Evolutionary conservation across 805 yeast genomes (phyloP), one percentile per base, ranked within the genome.

Genomic region (Debaryomyces castellii): DNA sequence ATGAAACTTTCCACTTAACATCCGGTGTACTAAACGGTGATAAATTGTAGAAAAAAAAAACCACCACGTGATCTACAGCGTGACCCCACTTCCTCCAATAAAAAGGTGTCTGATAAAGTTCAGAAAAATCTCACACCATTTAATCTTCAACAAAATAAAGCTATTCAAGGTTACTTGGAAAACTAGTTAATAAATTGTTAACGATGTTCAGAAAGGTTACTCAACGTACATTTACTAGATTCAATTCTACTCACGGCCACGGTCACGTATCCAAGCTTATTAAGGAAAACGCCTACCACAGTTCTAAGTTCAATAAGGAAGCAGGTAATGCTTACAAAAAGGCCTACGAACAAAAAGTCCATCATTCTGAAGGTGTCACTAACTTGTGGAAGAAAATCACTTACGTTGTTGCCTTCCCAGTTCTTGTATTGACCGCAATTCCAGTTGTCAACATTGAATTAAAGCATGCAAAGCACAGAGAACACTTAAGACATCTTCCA

Each of bases 381-480:
- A 69, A 72, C 37, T 74, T 84, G 58, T 92, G 99, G 99, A 83
- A 81, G 71, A 91, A 87, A 68, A 79, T 92, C 71, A 80, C 96
- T 38, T 73, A 80, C 63, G 78, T 80, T 48, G 82, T 89, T 48
- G 96, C 96, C 47, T 67, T 85, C 41, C 99, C 99, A 58, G 87
- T 88, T 43, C 81, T 91, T 57, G 69, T 78, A 48, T 77, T 81
- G 59, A 78, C 92, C 54, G 87, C 94, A 40, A 77, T 85, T 62
- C 89, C 89, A 75, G 89, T 94, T 45, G 83, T 79, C 71, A 81
- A 80, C 59, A 77, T 85, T 63, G 99, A 92, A 77, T 71, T 77
- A 60, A 89, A 86, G 69, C 99, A 94, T 70, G 90, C 94, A 57
- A 79, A 84, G 61, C 99, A 94, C 80, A 83, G 94, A 76, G 79